These are phyloP conservation scores for Collybia sp. DNA, from an alignment of 768 basidiomycete genomes.

Conservation along the genomic window DNA sequence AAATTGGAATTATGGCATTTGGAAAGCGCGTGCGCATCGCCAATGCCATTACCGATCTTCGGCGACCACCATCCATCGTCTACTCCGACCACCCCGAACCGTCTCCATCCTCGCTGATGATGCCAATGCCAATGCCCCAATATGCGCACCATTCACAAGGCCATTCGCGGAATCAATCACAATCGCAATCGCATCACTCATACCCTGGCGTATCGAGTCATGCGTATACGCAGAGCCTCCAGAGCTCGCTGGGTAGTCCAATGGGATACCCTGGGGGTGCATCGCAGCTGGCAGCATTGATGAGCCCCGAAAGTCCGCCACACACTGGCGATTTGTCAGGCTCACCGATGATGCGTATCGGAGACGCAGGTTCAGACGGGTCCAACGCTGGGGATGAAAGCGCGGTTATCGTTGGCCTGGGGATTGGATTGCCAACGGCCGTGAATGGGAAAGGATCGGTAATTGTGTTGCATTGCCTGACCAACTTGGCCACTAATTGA, in stretches of 20 bases:
- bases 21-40: constrained; percentile 93
- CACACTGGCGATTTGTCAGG: neutral
- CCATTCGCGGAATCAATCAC: constrained; percentile 39
- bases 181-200: constrained; percentile 40
- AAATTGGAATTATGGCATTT: constrained; percentile 91
- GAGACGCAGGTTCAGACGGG: neutral
- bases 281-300: neutral
- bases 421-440: constrained; percentile 12
- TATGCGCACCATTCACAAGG: constrained; percentile 28
- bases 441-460: constrained; percentile 17
- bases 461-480: constrained; percentile 3
- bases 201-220: constrained; percentile 29
- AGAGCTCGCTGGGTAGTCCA: constrained; percentile 41
- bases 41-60: constrained; percentile 87
- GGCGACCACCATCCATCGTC: constrained; percentile 60
- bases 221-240: constrained; percentile 26
- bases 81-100: constrained; percentile 43
- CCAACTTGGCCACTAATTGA: neutral
- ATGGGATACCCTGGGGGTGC: constrained; percentile 8
- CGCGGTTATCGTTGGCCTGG: constrained; percentile 7
- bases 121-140: constrained; percentile 17
- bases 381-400: constrained; percentile 1
- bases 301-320: constrained; percentile 9
- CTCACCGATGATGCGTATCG: neutral
- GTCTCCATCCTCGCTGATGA: constrained; percentile 27